Evolutionary conservation across 1,284 basidiomycete species (phyloP).

Genomic region (Peniophora sp.): DNA sequence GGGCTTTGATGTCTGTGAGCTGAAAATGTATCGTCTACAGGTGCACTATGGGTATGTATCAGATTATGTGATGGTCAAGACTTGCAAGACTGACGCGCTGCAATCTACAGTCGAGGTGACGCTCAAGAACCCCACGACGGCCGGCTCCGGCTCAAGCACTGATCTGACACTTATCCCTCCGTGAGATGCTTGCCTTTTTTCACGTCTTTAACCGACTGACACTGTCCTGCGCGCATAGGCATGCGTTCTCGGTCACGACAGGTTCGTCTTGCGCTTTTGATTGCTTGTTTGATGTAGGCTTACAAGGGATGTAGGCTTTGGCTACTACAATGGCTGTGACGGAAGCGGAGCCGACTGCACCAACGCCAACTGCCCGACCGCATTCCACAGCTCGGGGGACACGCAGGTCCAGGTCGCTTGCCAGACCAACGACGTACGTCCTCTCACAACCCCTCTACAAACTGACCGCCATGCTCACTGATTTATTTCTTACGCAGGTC

Average conservation of each 20-base stretch:
- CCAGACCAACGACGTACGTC: conserved; percentile 15
- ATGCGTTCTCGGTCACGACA: conserved; percentile 29
- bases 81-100: conserved; percentile 16
- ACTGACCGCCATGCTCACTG: too few relatives aligned
- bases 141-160: conserved; percentile 16
- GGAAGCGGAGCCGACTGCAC: conserved; percentile 4
- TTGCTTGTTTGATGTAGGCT: neutral
- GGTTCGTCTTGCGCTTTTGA: conserved; percentile 10
- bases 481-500: too few relatives aligned
- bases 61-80: too few relatives aligned
- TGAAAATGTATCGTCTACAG: too few relatives aligned
- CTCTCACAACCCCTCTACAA: too few relatives aligned
- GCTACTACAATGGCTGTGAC: conserved; percentile 15
- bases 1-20: too few relatives aligned
- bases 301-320: conserved; percentile 20
- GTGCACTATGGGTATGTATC: neutral
- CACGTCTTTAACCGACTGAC: too few relatives aligned
- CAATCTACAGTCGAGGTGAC: conserved; percentile 21
- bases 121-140: conserved; percentile 13
- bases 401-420: conserved; percentile 20
- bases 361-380: conserved; percentile 6
- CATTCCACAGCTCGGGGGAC: conserved; percentile 16
- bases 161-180: conserved; percentile 21
- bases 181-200: too few relatives aligned
- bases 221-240: neutral